These are phyloP conservation scores for Hypomontagnella submonticulosa DNA, from an alignment of 495 filamentous ascomycete species.

Conservation along the genomic window DNA sequence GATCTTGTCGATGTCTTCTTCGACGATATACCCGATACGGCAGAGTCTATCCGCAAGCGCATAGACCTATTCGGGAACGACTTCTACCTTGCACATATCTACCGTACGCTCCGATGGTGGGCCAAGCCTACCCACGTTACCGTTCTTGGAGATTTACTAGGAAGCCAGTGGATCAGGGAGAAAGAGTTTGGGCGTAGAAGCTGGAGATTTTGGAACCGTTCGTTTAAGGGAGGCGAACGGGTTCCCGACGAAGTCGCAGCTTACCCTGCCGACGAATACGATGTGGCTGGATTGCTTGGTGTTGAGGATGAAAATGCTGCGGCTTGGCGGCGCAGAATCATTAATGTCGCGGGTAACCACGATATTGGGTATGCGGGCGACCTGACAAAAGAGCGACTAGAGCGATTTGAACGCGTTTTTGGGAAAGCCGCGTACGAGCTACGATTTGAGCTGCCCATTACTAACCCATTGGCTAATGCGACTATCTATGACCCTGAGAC, in stretches of 20 bases:
- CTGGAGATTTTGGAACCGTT: conserved; percentile 80
- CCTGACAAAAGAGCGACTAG: conserved; percentile 73
- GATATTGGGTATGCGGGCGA: conserved; percentile 97
- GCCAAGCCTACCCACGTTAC: conserved; percentile 85
- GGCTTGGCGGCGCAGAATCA: conserved; percentile 77
- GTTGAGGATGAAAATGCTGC: conserved; percentile 54
- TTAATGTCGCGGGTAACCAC: conserved; percentile 93
- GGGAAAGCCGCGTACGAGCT: conserved; percentile 90
- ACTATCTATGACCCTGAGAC: conserved; percentile 50
- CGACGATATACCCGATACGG: conserved; percentile 71
- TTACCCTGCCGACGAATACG: conserved; percentile 60
- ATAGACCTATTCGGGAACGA: conserved; percentile 94
- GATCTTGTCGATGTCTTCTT: conserved; percentile 64
- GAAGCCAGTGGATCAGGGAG: conserved; percentile 95
- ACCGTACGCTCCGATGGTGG: conserved; percentile 85
- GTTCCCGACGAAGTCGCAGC: conserved; percentile 71
- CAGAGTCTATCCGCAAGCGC: conserved; percentile 75
- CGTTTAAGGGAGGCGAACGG: conserved; percentile 74
- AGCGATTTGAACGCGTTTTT: conserved; percentile 83
- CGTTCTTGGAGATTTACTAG: conserved; percentile 89
- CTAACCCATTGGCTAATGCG: conserved; percentile 44
- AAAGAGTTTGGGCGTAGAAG: conserved; percentile 81
- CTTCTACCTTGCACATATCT: conserved; percentile 92
- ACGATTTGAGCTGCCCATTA: conserved; percentile 70
- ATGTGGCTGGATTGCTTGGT: conserved; percentile 63